Conservation (phyloP, 2,329 filamentous ascomycete genomes). For the Byssoonygena ceratinophila region DNA sequence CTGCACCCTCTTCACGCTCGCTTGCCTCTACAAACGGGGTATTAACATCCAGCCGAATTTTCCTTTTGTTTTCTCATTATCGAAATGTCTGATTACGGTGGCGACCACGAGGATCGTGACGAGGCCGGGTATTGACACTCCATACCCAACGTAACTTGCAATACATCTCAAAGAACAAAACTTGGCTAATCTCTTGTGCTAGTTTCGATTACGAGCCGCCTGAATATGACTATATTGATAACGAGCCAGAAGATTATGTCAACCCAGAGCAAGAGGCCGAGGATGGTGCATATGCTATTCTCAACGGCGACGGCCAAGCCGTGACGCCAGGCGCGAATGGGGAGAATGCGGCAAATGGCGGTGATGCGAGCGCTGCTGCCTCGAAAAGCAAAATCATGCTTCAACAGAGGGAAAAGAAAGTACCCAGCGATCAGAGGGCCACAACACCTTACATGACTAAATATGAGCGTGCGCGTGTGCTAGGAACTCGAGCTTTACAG, state of each 20-base stretch:
- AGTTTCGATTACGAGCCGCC: conserved; percentile 48
- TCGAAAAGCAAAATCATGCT: conserved; percentile 45
- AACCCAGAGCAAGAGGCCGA: conserved; percentile 46
- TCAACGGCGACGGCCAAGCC: conserved; percentile 44
- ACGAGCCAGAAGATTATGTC: conserved; percentile 49
- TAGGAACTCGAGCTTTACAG: conserved; percentile 86
- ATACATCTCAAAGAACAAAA: not conserved
- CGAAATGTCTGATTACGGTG: conserved; percentile 63
- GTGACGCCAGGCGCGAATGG: conserved; percentile 31
- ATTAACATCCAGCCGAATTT: not conserved
- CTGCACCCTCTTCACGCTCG: not conserved
- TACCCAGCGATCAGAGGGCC: conserved; percentile 72
- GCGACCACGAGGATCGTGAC: conserved; percentile 52
- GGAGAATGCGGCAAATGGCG: conserved; percentile 35
- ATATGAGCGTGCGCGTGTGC: conserved; percentile 86
- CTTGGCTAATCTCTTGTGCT: not conserved
- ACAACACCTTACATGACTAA: conserved; percentile 99
- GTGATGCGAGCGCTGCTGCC: conserved; percentile 42
- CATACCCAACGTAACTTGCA: not conserved
- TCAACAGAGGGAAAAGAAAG: conserved; percentile 65
- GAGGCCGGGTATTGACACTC: conserved; percentile 45
- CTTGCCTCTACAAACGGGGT: not conserved
- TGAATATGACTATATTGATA: conserved; percentile 56
- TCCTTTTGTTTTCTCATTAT: conserved; percentile 9
- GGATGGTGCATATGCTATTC: conserved; percentile 43